These are phyloP conservation scores for Fusarium scirpi DNA, from an alignment of 2,329 filamentous ascomycete genomes.

Conservation along the genomic window DNA sequence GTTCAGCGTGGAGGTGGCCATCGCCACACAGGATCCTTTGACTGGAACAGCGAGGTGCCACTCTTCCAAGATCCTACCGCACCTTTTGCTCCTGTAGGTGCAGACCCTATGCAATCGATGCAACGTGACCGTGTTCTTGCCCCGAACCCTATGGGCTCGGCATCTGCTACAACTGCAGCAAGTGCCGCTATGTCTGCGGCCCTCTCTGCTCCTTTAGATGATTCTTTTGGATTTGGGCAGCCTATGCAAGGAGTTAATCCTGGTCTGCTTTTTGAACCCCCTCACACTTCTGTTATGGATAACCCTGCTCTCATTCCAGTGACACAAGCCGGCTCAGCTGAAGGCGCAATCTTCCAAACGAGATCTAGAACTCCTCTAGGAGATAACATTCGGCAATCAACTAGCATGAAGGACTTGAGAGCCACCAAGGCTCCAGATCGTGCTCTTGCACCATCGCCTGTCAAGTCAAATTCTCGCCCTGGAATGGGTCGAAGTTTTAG, in stretches of 20 bases:
- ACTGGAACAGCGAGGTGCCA: slow-evolving; percentile 68
- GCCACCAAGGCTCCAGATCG: slow-evolving; percentile 58
- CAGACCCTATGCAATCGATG: slow-evolving; percentile 53
- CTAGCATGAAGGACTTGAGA: slow-evolving; percentile 58
- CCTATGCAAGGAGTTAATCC: slow-evolving; percentile 67
- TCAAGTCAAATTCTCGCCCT: slow-evolving; percentile 61
- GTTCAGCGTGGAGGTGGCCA: slow-evolving; percentile 50
- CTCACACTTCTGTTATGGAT: slow-evolving; percentile 62
- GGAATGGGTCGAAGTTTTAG: slow-evolving; percentile 67
- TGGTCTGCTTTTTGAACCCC: slow-evolving; percentile 67
- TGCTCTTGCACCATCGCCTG: slow-evolving; percentile 61
- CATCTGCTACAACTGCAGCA: slow-evolving; percentile 34
- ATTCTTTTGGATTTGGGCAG: slow-evolving; percentile 63
- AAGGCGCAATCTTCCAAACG: slow-evolving; percentile 45
- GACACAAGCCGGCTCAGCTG: slow-evolving; percentile 47
- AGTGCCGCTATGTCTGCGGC: slow-evolving; percentile 54
- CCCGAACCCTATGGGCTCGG: slow-evolving; percentile 61
- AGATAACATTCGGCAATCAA: slow-evolving; percentile 58
- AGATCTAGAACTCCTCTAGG: slow-evolving; percentile 47
- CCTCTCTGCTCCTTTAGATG: slow-evolving; percentile 60
- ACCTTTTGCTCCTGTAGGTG: slow-evolving; percentile 50
- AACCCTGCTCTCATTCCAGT: slow-evolving; percentile 50
- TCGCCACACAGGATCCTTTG: slow-evolving; percentile 63
- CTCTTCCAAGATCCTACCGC: slow-evolving; percentile 64
- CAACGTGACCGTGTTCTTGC: slow-evolving; percentile 62